Conservation (phyloP, 2,329 filamentous ascomycete genomes). For the Nemania bipapillata region DNA sequence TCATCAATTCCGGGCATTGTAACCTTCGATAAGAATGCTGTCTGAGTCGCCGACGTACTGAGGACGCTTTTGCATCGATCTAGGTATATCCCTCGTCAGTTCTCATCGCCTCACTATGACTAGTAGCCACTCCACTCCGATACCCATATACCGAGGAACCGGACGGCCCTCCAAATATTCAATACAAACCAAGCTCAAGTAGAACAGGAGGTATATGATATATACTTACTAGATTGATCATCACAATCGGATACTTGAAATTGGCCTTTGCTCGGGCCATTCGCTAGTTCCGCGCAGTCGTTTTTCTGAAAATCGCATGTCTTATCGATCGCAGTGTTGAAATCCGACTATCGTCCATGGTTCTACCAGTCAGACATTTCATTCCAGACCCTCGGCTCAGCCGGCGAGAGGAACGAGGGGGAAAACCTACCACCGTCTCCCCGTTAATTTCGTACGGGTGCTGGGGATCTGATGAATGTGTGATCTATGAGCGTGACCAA, state of each 20-base stretch:
- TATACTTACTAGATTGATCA: conserved; percentile 57
- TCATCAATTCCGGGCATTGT: conserved; percentile 25
- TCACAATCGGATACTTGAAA: conserved; percentile 60
- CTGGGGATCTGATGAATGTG: conserved; percentile 15
- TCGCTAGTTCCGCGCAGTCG: conserved; percentile 57
- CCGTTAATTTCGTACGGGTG: conserved; percentile 21
- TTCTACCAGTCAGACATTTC: conserved; percentile 7
- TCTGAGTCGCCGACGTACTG: conserved; percentile 30
- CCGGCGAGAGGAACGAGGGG: neutral
- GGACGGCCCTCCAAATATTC: too few relatives aligned
- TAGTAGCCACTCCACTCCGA: neutral
- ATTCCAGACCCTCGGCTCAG: neutral
- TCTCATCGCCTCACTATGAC: neutral
- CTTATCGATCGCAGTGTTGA: conserved; percentile 55
- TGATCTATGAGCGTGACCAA: conserved; percentile 20
- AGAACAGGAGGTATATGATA: neutral
- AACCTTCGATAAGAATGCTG: conserved; percentile 29
- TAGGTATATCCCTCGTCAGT: conserved; percentile 25
- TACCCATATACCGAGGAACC: neutral
- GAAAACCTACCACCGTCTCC: conserved; percentile 19
- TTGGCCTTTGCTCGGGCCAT: conserved; percentile 41
- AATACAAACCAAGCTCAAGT: neutral
- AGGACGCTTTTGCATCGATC: conserved; percentile 30
- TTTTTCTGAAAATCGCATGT: conserved; percentile 64
- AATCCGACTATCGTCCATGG: conserved; percentile 53